These are phyloP conservation scores for Hortaea sp. DNA, from an alignment of 2,329 filamentous ascomycete genomes.

Conservation along the genomic window DNA sequence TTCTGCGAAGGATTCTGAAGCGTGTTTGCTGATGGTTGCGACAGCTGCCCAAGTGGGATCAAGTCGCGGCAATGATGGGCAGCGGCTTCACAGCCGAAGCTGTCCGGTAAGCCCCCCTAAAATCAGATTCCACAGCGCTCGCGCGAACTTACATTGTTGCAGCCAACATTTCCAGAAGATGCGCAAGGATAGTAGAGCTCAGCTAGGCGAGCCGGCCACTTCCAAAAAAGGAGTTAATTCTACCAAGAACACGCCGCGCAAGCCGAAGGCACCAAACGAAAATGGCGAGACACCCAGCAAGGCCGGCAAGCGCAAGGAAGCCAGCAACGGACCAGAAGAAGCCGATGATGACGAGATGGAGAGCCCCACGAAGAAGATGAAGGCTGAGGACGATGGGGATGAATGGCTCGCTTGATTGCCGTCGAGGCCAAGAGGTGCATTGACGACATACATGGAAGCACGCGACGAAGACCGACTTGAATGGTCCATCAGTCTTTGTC, in stretches of 20 bases:
- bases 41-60: slow-evolving; percentile 9
- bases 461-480: no score
- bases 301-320: slow-evolving; percentile 11
- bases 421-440: no score
- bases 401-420: not conserved
- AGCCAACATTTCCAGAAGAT: slow-evolving; percentile 16
- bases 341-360: slow-evolving; percentile 7
- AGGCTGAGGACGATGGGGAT: slow-evolving; percentile 2
- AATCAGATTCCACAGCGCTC: not conserved
- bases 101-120: slow-evolving; percentile 5
- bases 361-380: slow-evolving; percentile 6
- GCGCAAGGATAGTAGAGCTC: slow-evolving; percentile 13
- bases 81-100: slow-evolving; percentile 11
- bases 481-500: no score
- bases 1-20: not conserved
- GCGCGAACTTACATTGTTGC: not conserved
- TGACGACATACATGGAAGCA: no score
- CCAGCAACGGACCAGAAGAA: not conserved
- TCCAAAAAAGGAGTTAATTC: slow-evolving; percentile 4
- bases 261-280: slow-evolving; percentile 8
- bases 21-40: no score
- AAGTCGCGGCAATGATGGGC: slow-evolving; percentile 12
- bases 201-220: slow-evolving; percentile 12
- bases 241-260: slow-evolving; percentile 12
- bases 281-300: slow-evolving; percentile 9